These are phyloP conservation scores for Fraxinus quadrangulata DNA, from an alignment of 257 asterid species.

Conservation along the genomic window DNA sequence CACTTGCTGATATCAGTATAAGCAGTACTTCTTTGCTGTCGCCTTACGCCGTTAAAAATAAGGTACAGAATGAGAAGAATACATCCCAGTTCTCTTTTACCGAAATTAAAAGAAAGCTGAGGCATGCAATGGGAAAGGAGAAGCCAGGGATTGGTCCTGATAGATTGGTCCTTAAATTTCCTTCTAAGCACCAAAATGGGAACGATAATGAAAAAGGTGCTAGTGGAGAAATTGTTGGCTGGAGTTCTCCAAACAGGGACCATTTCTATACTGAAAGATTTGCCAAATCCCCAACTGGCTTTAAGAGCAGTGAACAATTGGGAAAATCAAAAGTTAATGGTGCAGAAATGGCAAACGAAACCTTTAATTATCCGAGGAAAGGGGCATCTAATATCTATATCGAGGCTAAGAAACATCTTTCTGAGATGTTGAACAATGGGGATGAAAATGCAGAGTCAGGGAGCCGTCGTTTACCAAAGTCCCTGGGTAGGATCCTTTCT, in stretches of 20 bases:
- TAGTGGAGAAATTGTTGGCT: conserved; percentile 56
- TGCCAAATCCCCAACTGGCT: conserved; percentile 49
- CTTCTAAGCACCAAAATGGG: conserved; percentile 43
- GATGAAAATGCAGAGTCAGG: conserved; percentile 42
- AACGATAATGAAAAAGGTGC: conserved; percentile 46
- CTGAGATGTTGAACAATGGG: conserved; percentile 67
- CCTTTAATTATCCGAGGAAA: conserved; percentile 34
- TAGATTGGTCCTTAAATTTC: conserved; percentile 24
- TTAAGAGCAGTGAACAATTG: conserved; percentile 47
- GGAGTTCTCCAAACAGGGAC: conserved; percentile 95
- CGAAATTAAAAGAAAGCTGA: conserved; percentile 78
- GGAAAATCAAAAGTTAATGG: conserved; percentile 44
- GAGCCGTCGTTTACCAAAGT: conserved; percentile 48
- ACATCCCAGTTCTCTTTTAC: conserved; percentile 73
- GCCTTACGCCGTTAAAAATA: conserved; percentile 25
- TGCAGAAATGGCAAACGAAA: conserved; percentile 29
- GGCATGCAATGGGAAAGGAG: conserved; percentile 87
- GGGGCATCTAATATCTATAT: conserved; percentile 64
- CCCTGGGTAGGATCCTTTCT: conserved; percentile 84
- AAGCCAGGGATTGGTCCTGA: conserved; percentile 44
- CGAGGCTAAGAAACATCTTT: conserved; percentile 90
- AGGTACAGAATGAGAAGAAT: conserved; percentile 46
- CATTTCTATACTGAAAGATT: conserved; percentile 78
- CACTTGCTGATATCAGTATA: conserved; percentile 29
- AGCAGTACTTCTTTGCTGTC: conserved; percentile 37